Percentiles rank a stretch among this genome's conserved stretches.
Conservation (phyloP, 2,329 filamentous ascomycete genomes). For the Calonectria pseudoturangicola region DNA sequence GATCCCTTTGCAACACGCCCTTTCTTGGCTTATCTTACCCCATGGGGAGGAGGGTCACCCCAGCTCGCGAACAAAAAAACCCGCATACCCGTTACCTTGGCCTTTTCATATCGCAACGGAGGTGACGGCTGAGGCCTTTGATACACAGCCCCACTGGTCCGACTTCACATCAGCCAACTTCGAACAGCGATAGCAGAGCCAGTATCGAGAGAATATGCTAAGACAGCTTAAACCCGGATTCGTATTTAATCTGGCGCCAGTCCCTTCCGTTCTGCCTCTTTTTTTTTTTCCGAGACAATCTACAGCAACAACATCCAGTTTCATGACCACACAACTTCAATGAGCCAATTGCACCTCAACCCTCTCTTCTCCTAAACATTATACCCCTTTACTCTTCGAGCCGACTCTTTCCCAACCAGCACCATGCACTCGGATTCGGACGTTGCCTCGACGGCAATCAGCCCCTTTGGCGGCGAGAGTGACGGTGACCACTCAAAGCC, state of each 20-base stretch:
- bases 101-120: constrained; percentile 2
- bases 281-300: not conserved
- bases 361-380: not conserved
- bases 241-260: not conserved
- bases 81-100: constrained; percentile 22
- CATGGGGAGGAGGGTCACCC: constrained; percentile 24
- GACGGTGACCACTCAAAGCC: not conserved
- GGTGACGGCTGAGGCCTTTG: constrained; percentile 14
- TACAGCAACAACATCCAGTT: not conserved
- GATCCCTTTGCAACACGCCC: constrained; percentile 13
- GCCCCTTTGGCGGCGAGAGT: constrained; percentile 2
- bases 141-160: not conserved
- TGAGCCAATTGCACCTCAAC: constrained; percentile 6
- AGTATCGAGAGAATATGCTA: not conserved
- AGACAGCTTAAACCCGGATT: not conserved
- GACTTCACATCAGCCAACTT: constrained; percentile 17
- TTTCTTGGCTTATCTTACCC: constrained; percentile 22
- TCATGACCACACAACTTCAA: constrained; percentile 8
- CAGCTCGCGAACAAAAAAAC: constrained; percentile 5
- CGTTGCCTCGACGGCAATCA: not conserved
- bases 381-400: not conserved
- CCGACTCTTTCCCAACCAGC: not conserved
- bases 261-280: not conserved
- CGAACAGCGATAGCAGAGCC: not conserved
- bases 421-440: constrained; percentile 23